Conservation (phyloP, 192 early-diverging fungal species). For the Rhizophagus sp. region DNA sequence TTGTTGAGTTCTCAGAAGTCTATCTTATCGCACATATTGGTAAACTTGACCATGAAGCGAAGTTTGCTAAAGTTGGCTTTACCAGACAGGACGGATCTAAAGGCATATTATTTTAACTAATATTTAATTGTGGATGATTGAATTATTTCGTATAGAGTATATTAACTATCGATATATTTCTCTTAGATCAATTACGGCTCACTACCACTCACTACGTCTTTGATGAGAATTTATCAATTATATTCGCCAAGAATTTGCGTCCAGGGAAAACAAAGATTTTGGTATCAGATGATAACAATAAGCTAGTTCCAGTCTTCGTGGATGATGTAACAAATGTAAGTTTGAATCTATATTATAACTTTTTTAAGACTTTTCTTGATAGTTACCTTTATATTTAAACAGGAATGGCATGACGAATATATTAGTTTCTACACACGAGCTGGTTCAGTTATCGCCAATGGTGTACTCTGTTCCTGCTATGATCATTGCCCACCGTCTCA, state of each 20-base stretch:
- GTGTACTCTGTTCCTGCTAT: background rate
- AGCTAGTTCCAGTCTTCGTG: background rate
- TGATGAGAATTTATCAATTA: background rate
- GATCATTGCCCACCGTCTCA: background rate
- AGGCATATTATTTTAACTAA: background rate
- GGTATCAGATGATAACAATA: background rate
- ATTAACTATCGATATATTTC: too few species aligned
- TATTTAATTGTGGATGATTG: too few species aligned
- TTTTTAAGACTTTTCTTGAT: background rate
- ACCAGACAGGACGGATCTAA: background rate
- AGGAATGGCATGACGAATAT: background rate
- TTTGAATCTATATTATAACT: background rate
- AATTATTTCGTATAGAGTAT: too few species aligned
- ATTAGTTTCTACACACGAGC: conserved; percentile 1
- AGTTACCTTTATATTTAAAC: background rate
- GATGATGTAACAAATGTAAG: background rate
- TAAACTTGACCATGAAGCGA: background rate
- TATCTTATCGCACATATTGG: background rate
- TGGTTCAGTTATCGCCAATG: background rate
- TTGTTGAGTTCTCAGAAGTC: background rate
- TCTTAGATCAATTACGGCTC: background rate
- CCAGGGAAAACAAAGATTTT: background rate
- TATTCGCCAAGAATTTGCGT: background rate
- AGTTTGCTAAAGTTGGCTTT: background rate
- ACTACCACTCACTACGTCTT: background rate